Evolutionary conservation across 2,329 filamentous ascomycete genomes (phyloP), one percentile per base, ranked within the genome.

Genomic region (Hymenotorrendiella dingleyae): DNA sequence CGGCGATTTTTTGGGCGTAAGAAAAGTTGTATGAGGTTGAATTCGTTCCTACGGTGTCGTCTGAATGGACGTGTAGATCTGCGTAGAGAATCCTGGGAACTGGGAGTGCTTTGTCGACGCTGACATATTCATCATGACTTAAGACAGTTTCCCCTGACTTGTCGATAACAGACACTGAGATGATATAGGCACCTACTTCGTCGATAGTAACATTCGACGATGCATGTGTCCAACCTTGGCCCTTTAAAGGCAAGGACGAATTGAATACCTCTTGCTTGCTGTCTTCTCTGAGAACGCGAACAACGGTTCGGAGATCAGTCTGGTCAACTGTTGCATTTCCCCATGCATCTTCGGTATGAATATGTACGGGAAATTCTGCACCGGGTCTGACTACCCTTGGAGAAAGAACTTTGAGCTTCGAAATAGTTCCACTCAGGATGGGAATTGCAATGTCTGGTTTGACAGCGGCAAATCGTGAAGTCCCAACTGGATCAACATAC

Each of bases 31-130:
- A 64, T 1, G 56, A 52, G 2, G 57, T 60, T 1, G 49, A 55
- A 26, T 65, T 62, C 19, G 63, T 64, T 30, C 62, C 62, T 2
- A 66, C 63, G 3, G 62, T 66, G 40, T 64, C 62, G 36, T 65
- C 62, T 0, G 62, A 64, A 48, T 65, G 62, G 3, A 64, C 62
- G 40, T 66, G 63, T 0, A 64, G 56, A 43, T 64, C 63, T 2
- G 57, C 62, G 36, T 59, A 65, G 1, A 63, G 40, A 0, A 48
- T 27, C 1, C 59, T 55, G 14, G 56, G 53, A 2, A 63, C 47
- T 2, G 53, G 45, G 1, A 57, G 16, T 10, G 23, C 20, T 9
- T 23, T 23, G 0, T 50, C 37, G 5, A 47, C 54, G 1, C 53
- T 52, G n/a, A 60, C 36, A 40, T 46, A 44, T 4, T 53, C 52